A percentile compares a stretch with the other conserved stretches of the same genome.
Conservation (phyloP, 2,329 filamentous ascomycete genomes). For the Penicillium glabrum region DNA sequence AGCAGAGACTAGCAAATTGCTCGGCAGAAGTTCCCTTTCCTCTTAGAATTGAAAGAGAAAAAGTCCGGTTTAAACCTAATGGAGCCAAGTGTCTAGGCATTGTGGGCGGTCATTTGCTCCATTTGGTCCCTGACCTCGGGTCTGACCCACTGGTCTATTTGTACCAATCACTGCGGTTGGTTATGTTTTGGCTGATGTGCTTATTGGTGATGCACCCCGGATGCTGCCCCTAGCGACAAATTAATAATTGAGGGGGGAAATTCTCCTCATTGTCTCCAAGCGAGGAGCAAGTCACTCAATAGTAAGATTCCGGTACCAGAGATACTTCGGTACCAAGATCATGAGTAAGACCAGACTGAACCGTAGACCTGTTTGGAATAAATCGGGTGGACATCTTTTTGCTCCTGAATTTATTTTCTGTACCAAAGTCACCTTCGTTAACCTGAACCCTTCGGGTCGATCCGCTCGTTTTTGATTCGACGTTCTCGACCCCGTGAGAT, state of each 20-base stretch:
- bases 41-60: background rate
- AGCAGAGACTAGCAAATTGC: background rate
- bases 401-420: background rate
- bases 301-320: background rate
- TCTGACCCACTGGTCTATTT: background rate
- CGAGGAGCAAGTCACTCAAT: background rate
- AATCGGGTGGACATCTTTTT: background rate
- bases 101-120: background rate
- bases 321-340: background rate
- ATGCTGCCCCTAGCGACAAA: background rate
- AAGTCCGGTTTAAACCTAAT: background rate
- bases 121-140: background rate
- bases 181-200: background rate
- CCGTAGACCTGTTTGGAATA: background rate
- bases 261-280: background rate
- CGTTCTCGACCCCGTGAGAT: background rate
- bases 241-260: background rate
- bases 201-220: background rate
- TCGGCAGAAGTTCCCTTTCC: background rate
- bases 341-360: background rate
- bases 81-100: background rate
- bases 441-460: background rate
- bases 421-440: background rate
- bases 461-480: slow-evolving; percentile 1
- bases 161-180: background rate